Evolutionary conservation across 2,329 filamentous ascomycete species (phyloP).

Genomic region (Dothidotthia symphoricarpi): DNA sequence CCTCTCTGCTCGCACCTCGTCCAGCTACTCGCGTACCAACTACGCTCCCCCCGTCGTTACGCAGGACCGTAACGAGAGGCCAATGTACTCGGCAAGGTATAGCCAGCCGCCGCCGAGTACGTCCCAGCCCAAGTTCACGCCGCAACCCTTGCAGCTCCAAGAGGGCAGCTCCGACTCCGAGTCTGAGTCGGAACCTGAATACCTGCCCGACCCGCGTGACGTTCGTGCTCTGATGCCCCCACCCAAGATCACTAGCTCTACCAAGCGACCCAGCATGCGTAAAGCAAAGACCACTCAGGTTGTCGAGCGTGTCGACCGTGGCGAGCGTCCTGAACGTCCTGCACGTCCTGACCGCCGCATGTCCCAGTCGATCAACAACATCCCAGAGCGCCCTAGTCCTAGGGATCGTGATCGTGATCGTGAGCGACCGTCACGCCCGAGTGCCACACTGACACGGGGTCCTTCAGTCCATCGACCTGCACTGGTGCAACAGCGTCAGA

Average conservation of each 20-base stretch:
- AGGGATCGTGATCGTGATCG: conserved; percentile 16
- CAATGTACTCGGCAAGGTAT: conserved; percentile 33
- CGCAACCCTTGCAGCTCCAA: background rate
- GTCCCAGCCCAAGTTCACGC: conserved; percentile 5
- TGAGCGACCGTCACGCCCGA: conserved; percentile 13
- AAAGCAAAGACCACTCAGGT: conserved; percentile 29
- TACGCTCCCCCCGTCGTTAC: conserved; percentile 21
- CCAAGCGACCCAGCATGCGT: conserved; percentile 23
- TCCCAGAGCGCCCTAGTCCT: conserved; percentile 11
- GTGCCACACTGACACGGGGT: too few relatives aligned
- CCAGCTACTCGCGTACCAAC: conserved; percentile 19
- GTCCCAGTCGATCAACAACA: conserved; percentile 13
- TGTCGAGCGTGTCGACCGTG: conserved; percentile 6
- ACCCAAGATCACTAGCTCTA: conserved; percentile 13
- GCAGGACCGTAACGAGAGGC: conserved; percentile 21
- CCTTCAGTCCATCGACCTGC: conserved; percentile 34
- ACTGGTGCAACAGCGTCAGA: conserved; percentile 34
- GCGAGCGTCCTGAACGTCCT: conserved; percentile 5
- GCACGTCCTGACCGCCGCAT: conserved; percentile 6
- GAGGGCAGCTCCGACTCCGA: conserved; percentile 8
- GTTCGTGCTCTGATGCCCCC: conserved; percentile 28
- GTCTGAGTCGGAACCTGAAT: conserved; percentile 10
- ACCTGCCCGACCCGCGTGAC: conserved; percentile 5
- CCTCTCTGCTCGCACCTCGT: conserved; percentile 21
- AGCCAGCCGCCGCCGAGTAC: conserved; percentile 12